Conservation (phyloP, 2,329 filamentous ascomycete species). For the Penicillium rolfsii region DNA sequence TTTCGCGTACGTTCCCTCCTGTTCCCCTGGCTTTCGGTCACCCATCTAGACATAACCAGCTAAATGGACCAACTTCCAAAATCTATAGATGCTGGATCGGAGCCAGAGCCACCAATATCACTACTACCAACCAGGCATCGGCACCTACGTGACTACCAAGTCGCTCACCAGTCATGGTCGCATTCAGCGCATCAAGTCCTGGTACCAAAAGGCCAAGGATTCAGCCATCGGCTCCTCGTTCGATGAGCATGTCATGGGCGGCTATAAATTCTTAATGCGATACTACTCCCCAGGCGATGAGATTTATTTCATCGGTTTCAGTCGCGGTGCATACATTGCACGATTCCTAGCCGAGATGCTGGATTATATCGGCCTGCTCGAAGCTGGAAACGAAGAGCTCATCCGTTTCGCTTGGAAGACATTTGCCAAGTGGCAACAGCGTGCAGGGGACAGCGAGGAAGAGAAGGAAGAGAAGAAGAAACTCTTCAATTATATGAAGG, state of each 20-base stretch:
- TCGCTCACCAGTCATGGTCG: constrained; percentile 40
- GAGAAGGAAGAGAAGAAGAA: constrained; percentile 42
- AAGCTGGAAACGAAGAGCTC: constrained; percentile 84
- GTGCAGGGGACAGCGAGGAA: constrained; percentile 34
- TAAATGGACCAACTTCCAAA: neutral
- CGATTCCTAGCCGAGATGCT: constrained; percentile 82
- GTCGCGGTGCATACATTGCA: constrained; percentile 72
- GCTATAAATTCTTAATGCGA: constrained; percentile 78
- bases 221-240: constrained; percentile 80
- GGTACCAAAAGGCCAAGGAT: constrained; percentile 55
- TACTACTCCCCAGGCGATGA: constrained; percentile 64
- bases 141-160: constrained; percentile 48
- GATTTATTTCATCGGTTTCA: constrained; percentile 76
- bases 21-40: neutral
- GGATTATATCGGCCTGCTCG: constrained; percentile 77
- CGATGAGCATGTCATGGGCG: constrained; percentile 79
- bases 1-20: constrained; percentile 43
- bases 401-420: constrained; percentile 77
- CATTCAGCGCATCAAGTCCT: constrained; percentile 58
- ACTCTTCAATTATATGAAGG: constrained; percentile 75
- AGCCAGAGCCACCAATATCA: constrained; percentile 46
- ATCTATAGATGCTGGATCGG: constrained; percentile 45
- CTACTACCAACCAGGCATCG: constrained; percentile 51
- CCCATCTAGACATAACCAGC: neutral
- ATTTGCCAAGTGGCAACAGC: constrained; percentile 49